Evolutionary conservation across 2,329 filamentous ascomycete species (phyloP), one percentile per base, ranked within the genome.

Genomic region (Curvularia sp.): DNA sequence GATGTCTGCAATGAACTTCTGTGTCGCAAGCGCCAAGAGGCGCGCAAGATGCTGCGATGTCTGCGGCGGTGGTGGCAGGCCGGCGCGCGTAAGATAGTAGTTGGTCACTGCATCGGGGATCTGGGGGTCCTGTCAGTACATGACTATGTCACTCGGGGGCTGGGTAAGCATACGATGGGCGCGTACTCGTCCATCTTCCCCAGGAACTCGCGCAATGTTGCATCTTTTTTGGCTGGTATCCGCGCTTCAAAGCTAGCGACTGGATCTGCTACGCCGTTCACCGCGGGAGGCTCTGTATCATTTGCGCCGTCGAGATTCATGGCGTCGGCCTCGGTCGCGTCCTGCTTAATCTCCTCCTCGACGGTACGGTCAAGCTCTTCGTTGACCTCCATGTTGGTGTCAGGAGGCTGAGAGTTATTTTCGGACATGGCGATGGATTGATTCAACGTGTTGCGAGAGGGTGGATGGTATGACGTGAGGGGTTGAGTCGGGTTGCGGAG

Each of bases 101-200:
- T 96, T 89, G 63, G 93, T 98, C 22, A 99, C 95, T 20, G 95
- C 95, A 75, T 99, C 95, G 46, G 95, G 95, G 69, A 99, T 98
- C 92, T 97, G 53, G 26, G 12, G 4, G n/a, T 26, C 9, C 30
- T 24, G 55, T 75, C 49, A 71, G 64, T 50, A 44, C 8, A 44
- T 42, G 35, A 24, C 12, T 26, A 52, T 57, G 53, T 33, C 33
- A n/a, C 20, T 31, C 42, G 30, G 24, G 18, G 35, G 31, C 38
- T 41, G 31, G 48, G 50, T 50, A 51, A 35, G 31, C 90, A 65
- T 85, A 97, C 93, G 72, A 99, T 97, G 10, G 95, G 95, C 60
- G 95, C 93, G 79, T 95, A 98, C 72, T 99, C 95, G 75, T 99
- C 95, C 89, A 99, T 98, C 83, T 97, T 97, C 64, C 86, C 86